These are phyloP conservation scores for Arachis hypogaea DNA, from an alignment of 306 rosid species.

Conservation along the genomic window DNA sequence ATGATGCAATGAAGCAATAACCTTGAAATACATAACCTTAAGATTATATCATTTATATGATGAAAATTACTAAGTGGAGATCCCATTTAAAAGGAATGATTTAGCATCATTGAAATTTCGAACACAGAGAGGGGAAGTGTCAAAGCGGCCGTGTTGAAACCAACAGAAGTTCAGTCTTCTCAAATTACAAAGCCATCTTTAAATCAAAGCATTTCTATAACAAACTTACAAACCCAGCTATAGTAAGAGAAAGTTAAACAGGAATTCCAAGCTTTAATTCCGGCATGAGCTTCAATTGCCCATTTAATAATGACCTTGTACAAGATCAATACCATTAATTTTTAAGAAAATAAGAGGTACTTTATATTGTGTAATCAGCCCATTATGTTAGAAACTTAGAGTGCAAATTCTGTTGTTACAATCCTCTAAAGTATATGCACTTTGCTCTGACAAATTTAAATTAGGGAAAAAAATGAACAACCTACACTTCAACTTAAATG, in stretches of 20 bases:
- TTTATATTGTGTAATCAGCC: not conserved
- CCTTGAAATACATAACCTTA: not conserved
- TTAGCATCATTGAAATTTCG: constrained; percentile 10
- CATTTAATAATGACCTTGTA: not conserved
- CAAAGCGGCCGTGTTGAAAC: not conserved
- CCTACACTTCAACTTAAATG: not conserved
- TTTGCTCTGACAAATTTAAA: not conserved
- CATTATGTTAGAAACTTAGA: not conserved
- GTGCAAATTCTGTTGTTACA: not conserved
- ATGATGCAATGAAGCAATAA: not conserved
- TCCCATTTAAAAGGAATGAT: not conserved
- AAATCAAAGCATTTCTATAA: constrained; percentile 5
- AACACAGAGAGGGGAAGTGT: not conserved
- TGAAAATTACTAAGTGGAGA: constrained; percentile 5
- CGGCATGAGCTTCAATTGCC: constrained; percentile 13
- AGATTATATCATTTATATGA: not conserved
- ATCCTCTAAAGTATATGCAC: constrained; percentile 1
- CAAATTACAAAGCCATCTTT: not conserved
- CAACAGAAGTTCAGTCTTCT: constrained; percentile 3
- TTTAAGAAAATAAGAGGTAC: not conserved
- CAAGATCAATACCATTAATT: constrained; percentile 4
- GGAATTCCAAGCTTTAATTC: constrained; percentile 4
- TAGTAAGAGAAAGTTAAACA: not conserved
- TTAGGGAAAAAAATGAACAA: not conserved
- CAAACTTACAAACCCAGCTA: constrained; percentile 8